Base-by-base conservation (phyloP, 2,329 filamentous ascomycete genomes). In the Arthrobotrys sphaeroides region DNA sequence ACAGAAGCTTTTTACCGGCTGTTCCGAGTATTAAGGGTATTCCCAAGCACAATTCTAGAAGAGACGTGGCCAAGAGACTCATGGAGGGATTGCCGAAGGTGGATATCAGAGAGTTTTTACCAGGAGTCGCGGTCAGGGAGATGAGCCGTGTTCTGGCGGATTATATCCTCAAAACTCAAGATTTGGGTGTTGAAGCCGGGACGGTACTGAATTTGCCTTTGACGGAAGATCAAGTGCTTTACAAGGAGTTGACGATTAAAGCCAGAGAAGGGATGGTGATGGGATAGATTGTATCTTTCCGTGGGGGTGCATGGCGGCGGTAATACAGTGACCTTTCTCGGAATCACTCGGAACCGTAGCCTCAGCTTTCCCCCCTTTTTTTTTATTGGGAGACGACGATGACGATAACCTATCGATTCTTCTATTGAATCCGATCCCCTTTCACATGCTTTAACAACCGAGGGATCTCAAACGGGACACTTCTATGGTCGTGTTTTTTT, bases 101-200 rank as follows among this genome's bases (percentile, higher is more conserved):
- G 78, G 83, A 83, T 10, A 82, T 82, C 26, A 82, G 81, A 36
- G 83, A 82, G 47, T 83, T 88, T 76, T 83, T 89, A 77, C 87
- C 91, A 80, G 84, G 88, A 62, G 92, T 94, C 43, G 92, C 93
- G 0, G 86, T 94, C 64, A 89, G 90, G 77, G 93, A 96, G 80
- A 96, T 97, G 87, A 90, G 90, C 51, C 88, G 88, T 62, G 86
- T 89, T 49, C 88, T 94, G 73, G 91, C 91, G 7, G 87, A 87
- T 77, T 87, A 89, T 81, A 87, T 91, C 73, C 84, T 89, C 64
- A 85, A 85, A 69, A 87, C 87, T 80, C 85, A 86, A 79, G 87
- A 87, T 78, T 85, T 87, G 82, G 88, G 28, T 9, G 40, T 33
- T 5, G 81, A 84, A 55, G 82, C 85, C 70, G 82, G 83, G 10